Evolutionary conservation across 805 yeast species (phyloP).

Genomic region (Nakazawaea holstii): DNA sequence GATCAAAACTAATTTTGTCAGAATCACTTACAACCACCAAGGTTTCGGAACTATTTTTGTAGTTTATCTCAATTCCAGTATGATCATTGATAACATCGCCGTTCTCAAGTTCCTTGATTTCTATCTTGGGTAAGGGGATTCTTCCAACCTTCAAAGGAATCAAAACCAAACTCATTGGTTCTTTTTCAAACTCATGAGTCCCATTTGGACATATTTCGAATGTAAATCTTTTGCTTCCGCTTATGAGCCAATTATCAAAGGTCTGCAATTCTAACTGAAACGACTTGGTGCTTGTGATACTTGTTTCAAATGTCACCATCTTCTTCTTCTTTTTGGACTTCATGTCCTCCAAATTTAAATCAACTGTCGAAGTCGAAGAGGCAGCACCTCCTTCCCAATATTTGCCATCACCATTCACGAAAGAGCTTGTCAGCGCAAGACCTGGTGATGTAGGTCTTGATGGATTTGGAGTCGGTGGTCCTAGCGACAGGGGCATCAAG

Average conservation of each 20-base stretch:
- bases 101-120: conserved; percentile 29
- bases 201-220: conserved; percentile 31
- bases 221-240: conserved; percentile 59
- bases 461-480: conserved; percentile 3
- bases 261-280: conserved; percentile 19
- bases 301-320: conserved; percentile 24
- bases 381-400: not conserved
- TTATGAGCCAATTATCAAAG: conserved; percentile 73
- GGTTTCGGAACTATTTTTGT: conserved; percentile 63
- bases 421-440: conserved; percentile 2
- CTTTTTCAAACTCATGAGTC: conserved; percentile 1
- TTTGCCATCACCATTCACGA: conserved; percentile 2
- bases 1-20: conserved; percentile 55
- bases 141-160: conserved; percentile 78
- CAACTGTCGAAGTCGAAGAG: conserved; percentile 9
- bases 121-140: conserved; percentile 58
- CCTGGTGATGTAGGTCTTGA: conserved; percentile 10
- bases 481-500: not conserved
- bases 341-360: not conserved
- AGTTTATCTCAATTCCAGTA: conserved; percentile 51
- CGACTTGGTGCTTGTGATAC: not conserved
- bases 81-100: conserved; percentile 24
- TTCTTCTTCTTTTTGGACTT: conserved; percentile 18
- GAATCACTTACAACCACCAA: conserved; percentile 67
- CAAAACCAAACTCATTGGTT: conserved; percentile 37